phyloP scores from a whole-genome alignment of 106 monocot genomes.

The Allium cepa region DNA sequence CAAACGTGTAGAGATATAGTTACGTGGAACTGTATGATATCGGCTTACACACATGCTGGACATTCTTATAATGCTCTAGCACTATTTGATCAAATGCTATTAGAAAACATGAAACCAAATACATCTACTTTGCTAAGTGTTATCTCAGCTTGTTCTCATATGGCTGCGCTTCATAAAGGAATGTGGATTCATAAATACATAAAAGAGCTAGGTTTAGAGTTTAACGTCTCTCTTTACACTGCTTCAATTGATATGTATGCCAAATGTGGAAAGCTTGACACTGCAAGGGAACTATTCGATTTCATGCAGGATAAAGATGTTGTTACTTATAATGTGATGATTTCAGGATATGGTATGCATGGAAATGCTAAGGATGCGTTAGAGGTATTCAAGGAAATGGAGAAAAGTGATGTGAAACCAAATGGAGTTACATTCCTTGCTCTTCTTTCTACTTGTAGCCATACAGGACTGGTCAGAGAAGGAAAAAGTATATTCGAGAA shows the following conservation, averaged over 20 bases:
- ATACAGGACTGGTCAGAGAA: conserved; percentile 58
- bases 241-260: conserved; percentile 76
- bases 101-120: conserved; percentile 36
- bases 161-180: conserved; percentile 47
- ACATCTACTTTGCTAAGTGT: conserved; percentile 36
- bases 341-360: conserved; percentile 66
- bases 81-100: conserved; percentile 61
- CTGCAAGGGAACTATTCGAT: conserved; percentile 59
- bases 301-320: conserved; percentile 57
- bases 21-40: conserved; percentile 66
- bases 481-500: conserved; percentile 45
- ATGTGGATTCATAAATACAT: conserved; percentile 44
- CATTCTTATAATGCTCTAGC: conserved; percentile 36
- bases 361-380: conserved; percentile 57
- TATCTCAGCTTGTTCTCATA: conserved; percentile 64
- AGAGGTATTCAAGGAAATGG: conserved; percentile 44
- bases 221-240: conserved; percentile 16
- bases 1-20: conserved; percentile 31
- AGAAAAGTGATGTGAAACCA: conserved; percentile 25
- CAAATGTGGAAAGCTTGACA: conserved; percentile 67
- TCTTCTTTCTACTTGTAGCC: conserved; percentile 62
- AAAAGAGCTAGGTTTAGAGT: conserved; percentile 32
- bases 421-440: conserved; percentile 74
- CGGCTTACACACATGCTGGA: conserved; percentile 32
- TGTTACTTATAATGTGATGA: conserved; percentile 83